A percentile compares a stretch with the other conserved stretches of the same genome.
Evolutionary conservation across 352 stramenopile species (phyloP).

Genomic region (Globisporangium ultimum): DNA sequence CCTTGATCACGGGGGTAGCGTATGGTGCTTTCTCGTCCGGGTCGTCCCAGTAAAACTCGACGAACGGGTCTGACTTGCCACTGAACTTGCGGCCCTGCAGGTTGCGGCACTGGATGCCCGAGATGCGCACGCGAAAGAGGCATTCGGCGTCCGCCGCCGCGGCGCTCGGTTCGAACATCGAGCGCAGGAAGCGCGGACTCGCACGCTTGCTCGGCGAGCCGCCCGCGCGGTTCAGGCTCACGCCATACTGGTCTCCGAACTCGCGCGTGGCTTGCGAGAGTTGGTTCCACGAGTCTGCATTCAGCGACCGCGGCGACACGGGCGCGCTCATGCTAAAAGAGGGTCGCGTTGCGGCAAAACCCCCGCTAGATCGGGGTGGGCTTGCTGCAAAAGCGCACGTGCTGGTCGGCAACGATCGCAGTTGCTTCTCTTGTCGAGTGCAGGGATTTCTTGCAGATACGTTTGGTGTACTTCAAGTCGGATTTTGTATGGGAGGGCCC

Average conservation of each 20-base stretch:
- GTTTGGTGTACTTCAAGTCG: too few relatives aligned
- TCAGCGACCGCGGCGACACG: constrained; percentile 41
- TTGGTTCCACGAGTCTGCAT: constrained; percentile 67
- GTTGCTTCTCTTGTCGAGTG: not conserved
- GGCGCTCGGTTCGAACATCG: constrained; percentile 50
- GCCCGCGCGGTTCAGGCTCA: constrained; percentile 17
- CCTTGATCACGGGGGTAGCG: constrained; percentile 80
- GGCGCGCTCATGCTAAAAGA: constrained; percentile 24
- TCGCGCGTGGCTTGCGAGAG: constrained; percentile 70
- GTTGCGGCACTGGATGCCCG: constrained; percentile 87
- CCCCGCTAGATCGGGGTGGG: too few relatives aligned
- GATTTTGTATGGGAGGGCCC: too few relatives aligned
- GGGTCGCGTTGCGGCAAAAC: not conserved
- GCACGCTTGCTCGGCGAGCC: constrained; percentile 18
- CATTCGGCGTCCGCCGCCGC: constrained; percentile 56
- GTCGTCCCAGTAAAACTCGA: constrained; percentile 88
- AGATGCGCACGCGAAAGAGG: constrained; percentile 82
- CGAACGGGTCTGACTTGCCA: constrained; percentile 84
- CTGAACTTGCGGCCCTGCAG: constrained; percentile 74
- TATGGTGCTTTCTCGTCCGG: constrained; percentile 64
- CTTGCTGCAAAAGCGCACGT: too few relatives aligned
- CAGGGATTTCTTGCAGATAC: not conserved
- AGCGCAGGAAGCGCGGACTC: constrained; percentile 63
- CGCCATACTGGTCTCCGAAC: constrained; percentile 67
- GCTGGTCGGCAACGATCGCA: too few relatives aligned